Evolutionary conservation across 2,329 filamentous ascomycete genomes (phyloP).

Genomic region (Penicillium expansum): DNA sequence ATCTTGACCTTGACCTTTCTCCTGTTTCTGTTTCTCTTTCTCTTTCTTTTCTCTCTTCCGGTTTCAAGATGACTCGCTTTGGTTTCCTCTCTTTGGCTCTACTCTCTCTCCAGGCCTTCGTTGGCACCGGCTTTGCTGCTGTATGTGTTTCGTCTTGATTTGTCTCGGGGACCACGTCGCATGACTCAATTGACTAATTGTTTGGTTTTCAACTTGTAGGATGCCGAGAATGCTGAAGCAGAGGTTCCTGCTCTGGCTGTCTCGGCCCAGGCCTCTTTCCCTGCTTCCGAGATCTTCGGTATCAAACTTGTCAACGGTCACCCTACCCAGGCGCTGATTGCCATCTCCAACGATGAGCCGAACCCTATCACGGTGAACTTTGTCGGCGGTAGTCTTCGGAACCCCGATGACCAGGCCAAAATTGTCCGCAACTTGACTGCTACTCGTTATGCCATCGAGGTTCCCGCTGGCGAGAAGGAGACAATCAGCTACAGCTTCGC

Average conservation of each 20-base stretch:
- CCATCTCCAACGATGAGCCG: constrained; percentile 80
- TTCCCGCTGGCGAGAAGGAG: constrained; percentile 73
- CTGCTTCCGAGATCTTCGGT: constrained; percentile 76
- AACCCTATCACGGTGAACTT: constrained; percentile 71
- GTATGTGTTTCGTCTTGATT: constrained; percentile 48
- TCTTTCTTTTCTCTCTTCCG: constrained; percentile 11
- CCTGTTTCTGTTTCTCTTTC: neutral
- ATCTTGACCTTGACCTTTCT: neutral
- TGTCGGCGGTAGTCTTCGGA: constrained; percentile 70
- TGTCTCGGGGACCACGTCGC: constrained; percentile 1
- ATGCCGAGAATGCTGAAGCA: constrained; percentile 63
- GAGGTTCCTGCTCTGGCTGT: constrained; percentile 60
- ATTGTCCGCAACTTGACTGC: constrained; percentile 83
- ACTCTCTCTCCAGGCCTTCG: constrained; percentile 66
- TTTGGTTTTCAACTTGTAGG: constrained; percentile 28
- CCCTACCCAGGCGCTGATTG: constrained; percentile 76
- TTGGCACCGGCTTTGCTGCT: constrained; percentile 60
- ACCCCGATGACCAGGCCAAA: constrained; percentile 54
- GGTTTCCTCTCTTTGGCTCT: constrained; percentile 70
- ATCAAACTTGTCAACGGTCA: constrained; percentile 94
- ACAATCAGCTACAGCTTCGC: constrained; percentile 78
- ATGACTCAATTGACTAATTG: constrained; percentile 26
- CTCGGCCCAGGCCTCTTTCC: constrained; percentile 58
- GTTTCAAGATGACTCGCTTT: constrained; percentile 66
- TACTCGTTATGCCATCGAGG: constrained; percentile 68